These are phyloP conservation scores for Prunus mume DNA, from an alignment of 306 rosid genomes.

Conservation along the genomic window DNA sequence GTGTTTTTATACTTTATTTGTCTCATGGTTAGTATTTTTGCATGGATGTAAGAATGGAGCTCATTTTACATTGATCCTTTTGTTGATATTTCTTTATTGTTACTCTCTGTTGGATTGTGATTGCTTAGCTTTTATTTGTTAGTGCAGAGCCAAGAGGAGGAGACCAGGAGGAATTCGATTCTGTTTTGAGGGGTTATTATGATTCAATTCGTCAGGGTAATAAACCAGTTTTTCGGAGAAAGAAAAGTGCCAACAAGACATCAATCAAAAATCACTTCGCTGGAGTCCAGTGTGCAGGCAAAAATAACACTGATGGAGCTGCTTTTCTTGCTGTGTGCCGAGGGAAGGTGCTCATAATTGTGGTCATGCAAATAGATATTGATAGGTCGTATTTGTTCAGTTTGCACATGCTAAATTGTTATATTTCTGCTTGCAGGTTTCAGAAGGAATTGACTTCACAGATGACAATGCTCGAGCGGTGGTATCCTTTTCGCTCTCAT, in stretches of 20 bases:
- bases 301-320: constrained; percentile 51
- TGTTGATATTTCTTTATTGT: constrained; percentile 5
- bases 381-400: neutral
- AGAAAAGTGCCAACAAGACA: constrained; percentile 52
- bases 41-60: constrained; percentile 9
- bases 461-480: constrained; percentile 93
- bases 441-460: constrained; percentile 94
- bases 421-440: constrained; percentile 62
- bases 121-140: constrained; percentile 20
- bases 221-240: constrained; percentile 47
- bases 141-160: constrained; percentile 88
- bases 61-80: constrained; percentile 18
- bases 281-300: constrained; percentile 33
- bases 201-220: constrained; percentile 53
- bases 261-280: constrained; percentile 30
- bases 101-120: neutral
- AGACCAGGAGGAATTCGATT: constrained; percentile 82
- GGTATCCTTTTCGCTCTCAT: constrained; percentile 62
- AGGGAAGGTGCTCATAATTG: constrained; percentile 65
- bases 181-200: constrained; percentile 69
- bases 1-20: neutral
- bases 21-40: constrained; percentile 11
- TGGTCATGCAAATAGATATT: neutral
- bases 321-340: constrained; percentile 92
- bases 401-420: constrained; percentile 26